Base-by-base conservation (phyloP, 1,284 basidiomycete species). In the Anthracocystis walkeri region DNA sequence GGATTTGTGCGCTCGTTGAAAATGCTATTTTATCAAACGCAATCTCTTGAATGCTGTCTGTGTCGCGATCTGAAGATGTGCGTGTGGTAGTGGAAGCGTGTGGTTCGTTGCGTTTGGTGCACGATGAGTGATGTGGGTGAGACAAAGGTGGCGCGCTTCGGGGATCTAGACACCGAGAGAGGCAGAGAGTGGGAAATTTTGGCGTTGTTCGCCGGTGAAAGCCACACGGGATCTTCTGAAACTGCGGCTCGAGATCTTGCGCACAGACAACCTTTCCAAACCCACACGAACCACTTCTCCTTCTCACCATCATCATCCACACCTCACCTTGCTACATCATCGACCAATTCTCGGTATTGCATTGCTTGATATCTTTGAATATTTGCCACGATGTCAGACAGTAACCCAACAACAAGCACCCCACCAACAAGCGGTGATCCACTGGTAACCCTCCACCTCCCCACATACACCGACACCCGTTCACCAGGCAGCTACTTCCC, bases 401-500 rank as follows among this genome's bases (percentile, higher is more conserved):
- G 14, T 7, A 57, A 25, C 41, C 4, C 11, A 14, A 12, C 53
- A 23, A 55, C 42, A 4, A 33, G 0, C 46, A 12, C 12, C 7
- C 25, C 16, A 3, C 38, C 35, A n/a, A 12, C 11, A 23, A n/a
- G 2, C 29, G 44, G 49, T 6, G 66, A 70, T 18, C 46, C 48
- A 6, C 35, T 70, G 31, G 61, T 70, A 1, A 21, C 44, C 1
- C 61, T 45, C 12, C 67, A 70, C 41, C 56, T 70, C 1, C 58
- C 67, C 7, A 29, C 53, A 2, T 70, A 70, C 58, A 40, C 58
- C 53, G 70, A 73, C 41, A 48, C 48, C 33, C 60, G 71, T 7
- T 10, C 40, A 18, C 58, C 62, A 3, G 65, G 62, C 11, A 51
- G 40, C 21, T 74, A 48, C 55, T 71, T 71, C n/a, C 68, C 68